A percentile compares a stretch with the other conserved stretches of the same genome.
These are phyloP conservation scores for Cladosporium colombiae DNA, from an alignment of 2,329 filamentous ascomycete species.

Conservation along the genomic window DNA sequence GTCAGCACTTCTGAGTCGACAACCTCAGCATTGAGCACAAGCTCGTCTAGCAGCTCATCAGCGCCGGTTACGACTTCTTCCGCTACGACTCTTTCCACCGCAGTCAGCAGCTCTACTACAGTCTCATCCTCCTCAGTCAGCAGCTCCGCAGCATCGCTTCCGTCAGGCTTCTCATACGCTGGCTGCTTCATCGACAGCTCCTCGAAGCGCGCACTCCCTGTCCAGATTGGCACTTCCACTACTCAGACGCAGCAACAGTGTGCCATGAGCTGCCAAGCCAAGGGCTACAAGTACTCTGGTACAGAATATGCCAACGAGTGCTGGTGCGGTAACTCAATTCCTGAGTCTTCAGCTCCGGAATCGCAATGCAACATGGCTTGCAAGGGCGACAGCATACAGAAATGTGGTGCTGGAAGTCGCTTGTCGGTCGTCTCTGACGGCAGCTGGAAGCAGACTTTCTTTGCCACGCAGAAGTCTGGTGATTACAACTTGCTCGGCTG, in stretches of 20 bases:
- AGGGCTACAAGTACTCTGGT: conserved; percentile 34
- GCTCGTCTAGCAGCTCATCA: conserved; percentile 1
- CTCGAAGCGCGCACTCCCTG: conserved; percentile 28
- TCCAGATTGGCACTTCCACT: conserved; percentile 24
- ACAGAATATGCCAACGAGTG: conserved; percentile 39
- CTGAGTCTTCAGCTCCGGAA: conserved; percentile 9
- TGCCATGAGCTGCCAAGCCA: conserved; percentile 29
- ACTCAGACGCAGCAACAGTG: conserved; percentile 30
- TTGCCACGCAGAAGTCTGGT: conserved; percentile 25
- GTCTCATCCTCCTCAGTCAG: conserved; percentile 3
- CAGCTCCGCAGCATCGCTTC: conserved; percentile 21
- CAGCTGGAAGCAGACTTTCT: conserved; percentile 31
- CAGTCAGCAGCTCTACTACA: not conserved
- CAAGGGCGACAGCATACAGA: conserved; percentile 32
- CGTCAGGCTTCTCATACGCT: conserved; percentile 26
- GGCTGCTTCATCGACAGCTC: conserved; percentile 36
- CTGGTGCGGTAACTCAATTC: conserved; percentile 33
- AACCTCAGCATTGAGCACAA: conserved; percentile 8
- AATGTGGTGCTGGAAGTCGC: conserved; percentile 33
- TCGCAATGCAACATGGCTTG: conserved; percentile 32
- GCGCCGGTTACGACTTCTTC: not conserved
- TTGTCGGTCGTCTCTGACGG: conserved; percentile 30
- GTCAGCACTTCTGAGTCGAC: not conserved
- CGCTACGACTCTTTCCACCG: conserved; percentile 5
- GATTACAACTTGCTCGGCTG: conserved; percentile 32